Evolutionary conservation across 2,329 filamentous ascomycete species (phyloP).

Genomic region (Pseudocercospora eumusae): DNA sequence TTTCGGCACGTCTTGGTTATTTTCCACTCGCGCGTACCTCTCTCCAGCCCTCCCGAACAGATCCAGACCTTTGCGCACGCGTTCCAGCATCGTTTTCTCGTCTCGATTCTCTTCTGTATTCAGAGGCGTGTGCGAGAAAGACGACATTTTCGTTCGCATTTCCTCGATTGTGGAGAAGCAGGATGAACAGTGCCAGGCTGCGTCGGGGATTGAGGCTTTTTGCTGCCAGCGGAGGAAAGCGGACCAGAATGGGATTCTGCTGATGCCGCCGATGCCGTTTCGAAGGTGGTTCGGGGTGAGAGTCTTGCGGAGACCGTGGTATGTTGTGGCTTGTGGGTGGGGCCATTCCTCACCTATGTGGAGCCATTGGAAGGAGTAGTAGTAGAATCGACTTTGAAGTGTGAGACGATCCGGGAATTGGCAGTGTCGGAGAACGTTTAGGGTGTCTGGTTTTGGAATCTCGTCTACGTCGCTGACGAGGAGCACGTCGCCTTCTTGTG

Average conservation of each 20-base stretch:
- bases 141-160: slow-evolving; percentile 58
- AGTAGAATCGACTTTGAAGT: slow-evolving; percentile 35
- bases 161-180: slow-evolving; percentile 61
- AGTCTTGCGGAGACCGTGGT: slow-evolving; percentile 50
- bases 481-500: slow-evolving; percentile 55
- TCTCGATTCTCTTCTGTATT: slow-evolving; percentile 55
- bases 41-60: slow-evolving; percentile 56
- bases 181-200: slow-evolving; percentile 64
- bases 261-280: slow-evolving; percentile 40
- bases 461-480: slow-evolving; percentile 64
- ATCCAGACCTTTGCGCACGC: slow-evolving; percentile 56
- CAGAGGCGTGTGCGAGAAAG: slow-evolving; percentile 58
- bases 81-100: slow-evolving; percentile 51
- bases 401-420: slow-evolving; percentile 33
- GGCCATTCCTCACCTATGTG: slow-evolving; percentile 49
- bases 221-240: slow-evolving; percentile 39
- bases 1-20: slow-evolving; percentile 57
- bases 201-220: slow-evolving; percentile 51
- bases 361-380: slow-evolving; percentile 38
- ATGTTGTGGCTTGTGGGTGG: slow-evolving; percentile 63
- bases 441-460: slow-evolving; percentile 48
- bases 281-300: slow-evolving; percentile 58
- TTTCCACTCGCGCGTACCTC: slow-evolving; percentile 52
- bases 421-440: slow-evolving; percentile 34
- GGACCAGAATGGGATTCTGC: slow-evolving; percentile 19